phyloP scores from a whole-genome alignment of 75 land plant species.

The Pinus albicaulis region DNA sequence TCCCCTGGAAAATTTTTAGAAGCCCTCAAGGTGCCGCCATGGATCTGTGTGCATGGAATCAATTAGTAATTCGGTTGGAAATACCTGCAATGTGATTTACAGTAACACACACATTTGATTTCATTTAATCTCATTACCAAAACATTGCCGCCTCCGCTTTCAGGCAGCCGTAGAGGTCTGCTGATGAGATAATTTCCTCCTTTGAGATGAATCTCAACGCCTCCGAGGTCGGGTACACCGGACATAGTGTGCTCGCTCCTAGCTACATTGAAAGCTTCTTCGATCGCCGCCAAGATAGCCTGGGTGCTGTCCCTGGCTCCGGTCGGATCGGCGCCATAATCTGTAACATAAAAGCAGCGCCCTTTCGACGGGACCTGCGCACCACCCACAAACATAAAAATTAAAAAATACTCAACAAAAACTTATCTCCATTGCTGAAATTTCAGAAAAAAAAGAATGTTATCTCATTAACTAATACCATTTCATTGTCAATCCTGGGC shows the following conservation, averaged over 20 bases:
- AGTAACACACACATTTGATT: neutral
- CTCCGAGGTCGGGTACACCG: conserved; percentile 60
- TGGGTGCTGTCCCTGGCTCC: conserved; percentile 50
- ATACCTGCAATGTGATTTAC: neutral
- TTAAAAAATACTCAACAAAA: too few species aligned
- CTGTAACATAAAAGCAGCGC: conserved; percentile 40
- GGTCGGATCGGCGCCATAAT: conserved; percentile 58
- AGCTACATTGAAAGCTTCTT: conserved; percentile 31
- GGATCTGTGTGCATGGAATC: conserved; percentile 35
- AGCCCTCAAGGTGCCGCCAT: conserved; percentile 66
- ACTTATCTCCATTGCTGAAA: too few species aligned
- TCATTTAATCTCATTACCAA: conserved; percentile 24
- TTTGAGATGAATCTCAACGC: conserved; percentile 53
- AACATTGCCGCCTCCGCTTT: conserved; percentile 50
- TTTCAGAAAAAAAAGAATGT: too few species aligned
- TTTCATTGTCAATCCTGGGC: too few species aligned
- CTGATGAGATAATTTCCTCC: conserved; percentile 66
- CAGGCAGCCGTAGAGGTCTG: conserved; percentile 48
- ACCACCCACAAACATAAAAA: too few species aligned
- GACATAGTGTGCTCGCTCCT: conserved; percentile 22
- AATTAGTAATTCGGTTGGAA: neutral
- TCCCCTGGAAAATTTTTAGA: conserved; percentile 53
- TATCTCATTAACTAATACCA: too few species aligned
- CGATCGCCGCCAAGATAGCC: conserved; percentile 34
- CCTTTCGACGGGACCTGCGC: too few species aligned